Conservation (phyloP, 768 basidiomycete species). For the Boletales sp. region DNA sequence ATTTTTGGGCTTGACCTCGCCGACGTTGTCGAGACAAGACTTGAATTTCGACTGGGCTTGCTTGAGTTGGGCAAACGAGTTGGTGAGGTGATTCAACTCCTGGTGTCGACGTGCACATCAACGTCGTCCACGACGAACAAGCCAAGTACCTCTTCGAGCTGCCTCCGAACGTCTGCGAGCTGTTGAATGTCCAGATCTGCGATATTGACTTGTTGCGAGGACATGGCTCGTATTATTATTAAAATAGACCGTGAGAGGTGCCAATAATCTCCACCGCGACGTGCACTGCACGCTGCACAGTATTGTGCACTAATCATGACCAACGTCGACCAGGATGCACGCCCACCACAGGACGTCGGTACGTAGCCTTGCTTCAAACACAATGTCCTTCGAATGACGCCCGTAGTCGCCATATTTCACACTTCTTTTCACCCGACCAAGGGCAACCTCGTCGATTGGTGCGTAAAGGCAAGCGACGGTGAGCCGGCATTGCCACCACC, state of each 20-base stretch:
- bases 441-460: constrained; percentile 81
- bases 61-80: constrained; percentile 89
- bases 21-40: constrained; percentile 77
- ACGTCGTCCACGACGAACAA: not conserved
- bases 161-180: constrained; percentile 83
- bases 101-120: constrained; percentile 31
- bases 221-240: constrained; percentile 4
- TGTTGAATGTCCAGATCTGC: constrained; percentile 83
- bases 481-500: constrained; percentile 8
- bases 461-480: constrained; percentile 68
- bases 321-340: constrained; percentile 27
- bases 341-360: constrained; percentile 56
- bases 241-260: constrained; percentile 25
- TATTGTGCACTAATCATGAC: constrained; percentile 18
- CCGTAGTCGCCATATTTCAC: constrained; percentile 76
- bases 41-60: constrained; percentile 92
- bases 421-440: constrained; percentile 81
- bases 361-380: constrained; percentile 6
- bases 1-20: constrained; percentile 70
- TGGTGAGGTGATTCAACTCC: constrained; percentile 91
- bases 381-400: no score
- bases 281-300: not conserved
- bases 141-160: constrained; percentile 78
- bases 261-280: constrained; percentile 22
- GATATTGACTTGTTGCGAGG: constrained; percentile 68